A percentile compares a stretch with the other conserved stretches of the same genome.
phyloP scores from a whole-genome alignment of 2,329 filamentous ascomycete genomes.

The Colletotrichum lindemuthianum region DNA sequence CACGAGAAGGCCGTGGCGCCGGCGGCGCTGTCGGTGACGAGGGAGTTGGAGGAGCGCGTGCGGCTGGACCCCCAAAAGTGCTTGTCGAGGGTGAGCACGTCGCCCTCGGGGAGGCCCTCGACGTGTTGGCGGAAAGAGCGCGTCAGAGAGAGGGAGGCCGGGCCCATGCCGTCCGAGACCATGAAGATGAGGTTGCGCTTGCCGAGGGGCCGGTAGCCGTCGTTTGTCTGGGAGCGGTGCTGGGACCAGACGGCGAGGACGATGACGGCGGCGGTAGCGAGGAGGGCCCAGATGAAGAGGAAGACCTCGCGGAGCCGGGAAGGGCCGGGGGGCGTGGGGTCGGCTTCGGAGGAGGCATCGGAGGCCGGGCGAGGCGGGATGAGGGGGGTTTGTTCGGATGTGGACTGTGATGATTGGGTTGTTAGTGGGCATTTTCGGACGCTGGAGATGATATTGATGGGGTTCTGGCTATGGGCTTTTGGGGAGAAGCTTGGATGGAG shows the following conservation, averaged over 20 bases:
- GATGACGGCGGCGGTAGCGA: slow-evolving; percentile 82
- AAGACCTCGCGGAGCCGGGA: slow-evolving; percentile 73
- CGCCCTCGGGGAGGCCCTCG: slow-evolving; percentile 75
- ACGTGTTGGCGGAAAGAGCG: slow-evolving; percentile 85
- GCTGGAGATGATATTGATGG: neutral
- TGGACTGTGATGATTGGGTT: slow-evolving; percentile 50
- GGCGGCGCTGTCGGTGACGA: slow-evolving; percentile 96
- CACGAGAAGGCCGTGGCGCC: slow-evolving; percentile 97
- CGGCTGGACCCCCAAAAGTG: slow-evolving; percentile 92
- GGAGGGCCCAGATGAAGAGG: slow-evolving; percentile 83
- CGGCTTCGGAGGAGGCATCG: slow-evolving; percentile 38
- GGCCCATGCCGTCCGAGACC: slow-evolving; percentile 99
- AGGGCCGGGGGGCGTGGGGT: slow-evolving; percentile 38
- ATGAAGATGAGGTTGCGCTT: slow-evolving; percentile 98
- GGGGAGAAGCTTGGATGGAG: neutral
- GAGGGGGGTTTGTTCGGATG: slow-evolving; percentile 56
- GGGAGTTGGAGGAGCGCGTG: slow-evolving; percentile 82
- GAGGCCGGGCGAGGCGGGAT: slow-evolving; percentile 45
- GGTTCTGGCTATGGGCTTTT: neutral
- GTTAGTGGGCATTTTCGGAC: slow-evolving; percentile 24
- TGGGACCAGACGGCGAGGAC: slow-evolving; percentile 82
- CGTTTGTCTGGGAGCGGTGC: slow-evolving; percentile 68
- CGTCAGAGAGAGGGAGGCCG: slow-evolving; percentile 87
- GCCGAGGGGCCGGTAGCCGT: slow-evolving; percentile 39
- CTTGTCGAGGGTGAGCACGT: slow-evolving; percentile 83